Evolutionary conservation across 2,329 filamentous ascomycete species (phyloP), one percentile per base, ranked within the genome.

Genomic region (Diaporthe caulivora): DNA sequence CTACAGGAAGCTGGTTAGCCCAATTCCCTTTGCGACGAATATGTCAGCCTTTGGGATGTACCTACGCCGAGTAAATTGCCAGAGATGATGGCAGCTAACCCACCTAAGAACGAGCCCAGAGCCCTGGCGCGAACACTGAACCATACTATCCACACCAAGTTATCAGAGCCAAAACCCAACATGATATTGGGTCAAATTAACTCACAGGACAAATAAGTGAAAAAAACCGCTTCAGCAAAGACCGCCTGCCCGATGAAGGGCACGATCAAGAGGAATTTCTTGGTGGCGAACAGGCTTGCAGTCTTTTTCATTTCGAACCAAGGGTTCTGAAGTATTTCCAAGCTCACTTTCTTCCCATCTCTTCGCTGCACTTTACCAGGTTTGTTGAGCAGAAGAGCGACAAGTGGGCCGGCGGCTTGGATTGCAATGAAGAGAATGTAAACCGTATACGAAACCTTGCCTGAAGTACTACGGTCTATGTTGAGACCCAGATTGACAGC

Each of bases 401-500:
- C 88, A n/a, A 94, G 85, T 0, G 92, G 92, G 0, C 91, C 92
- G 0, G 87, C 76, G 0, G 90, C 90, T 78, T 95, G 93, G 0
- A 95, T 81, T 0, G 90, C 91, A 72, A 95, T 94, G 78, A 95
- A 95, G 26, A 93, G 81, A 13, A 92, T 82, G 76, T 90, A 94
- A 0, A 94, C 92, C 0, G 87, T 88, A 76, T 93, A 94, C 0
- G 91, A 92, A 0, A 94, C 91, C 62, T 90, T 88, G 0, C 92
- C 93, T 0, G 89, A 89, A 68, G 87, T 79, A 74, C 87, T 84
- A 0, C 87, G 84, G 49, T 90, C 79, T 0, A 85, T 86, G 77
- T 94, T 94, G 15, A 94, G 81, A 0, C 91, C 91, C 0, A 95
- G 82, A 62, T 93, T 94, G 78, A 95, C 91, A 0, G 92, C 91